Evolutionary conservation across 768 basidiomycete genomes (phyloP), one percentile per base, ranked within the genome.

Genomic region (Pleurotus salmoneostramineus): DNA sequence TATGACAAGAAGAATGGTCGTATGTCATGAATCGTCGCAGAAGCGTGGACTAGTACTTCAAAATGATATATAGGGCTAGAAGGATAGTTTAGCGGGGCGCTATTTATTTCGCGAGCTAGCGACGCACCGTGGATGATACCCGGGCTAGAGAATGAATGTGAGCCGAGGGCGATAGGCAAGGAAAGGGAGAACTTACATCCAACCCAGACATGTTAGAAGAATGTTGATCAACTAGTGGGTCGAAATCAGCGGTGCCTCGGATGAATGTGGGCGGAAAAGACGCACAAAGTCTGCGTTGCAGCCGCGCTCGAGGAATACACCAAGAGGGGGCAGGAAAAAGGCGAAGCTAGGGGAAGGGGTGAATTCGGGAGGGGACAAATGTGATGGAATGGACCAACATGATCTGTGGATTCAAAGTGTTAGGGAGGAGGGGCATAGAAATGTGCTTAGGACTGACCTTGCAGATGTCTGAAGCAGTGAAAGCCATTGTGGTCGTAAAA

Each of bases 231-330:
- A 63, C 72, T 79, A 60, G 10, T 31, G 37, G 49, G 42, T 36
- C 56, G 33, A 42, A 42, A 31, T 12, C 48, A 52, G 46, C 14
- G 37, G 34, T 15, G 45, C 15, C 15, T 42, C 12, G 37, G 27
- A 65, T 57, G 17, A 44, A 51, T 45, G 11, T 32, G 10, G 59
- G 35, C 11, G 17, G 44, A 45, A 12, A 32, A 54, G 42, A 81
- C 85, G 52, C 65, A 89, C 84, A 45, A 95, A 71, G 69, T 95
- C 92, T 17, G 81, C 83, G 36, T 77, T 74, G 68, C 92, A 95
- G 27, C 94, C 94, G 55, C 91, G 81, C 75, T 95, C 93, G 27
- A 95, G 73, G 75, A 94, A 93, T 27, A 96, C 94, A 57, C 88
- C 93, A 2, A 96, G 68, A 58, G 94, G 94, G 7, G 93, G 91